Evolutionary conservation across 352 stramenopile genomes (phyloP), one percentile per base, ranked within the genome.

Genomic region (Labyrinthula sp.): DNA sequence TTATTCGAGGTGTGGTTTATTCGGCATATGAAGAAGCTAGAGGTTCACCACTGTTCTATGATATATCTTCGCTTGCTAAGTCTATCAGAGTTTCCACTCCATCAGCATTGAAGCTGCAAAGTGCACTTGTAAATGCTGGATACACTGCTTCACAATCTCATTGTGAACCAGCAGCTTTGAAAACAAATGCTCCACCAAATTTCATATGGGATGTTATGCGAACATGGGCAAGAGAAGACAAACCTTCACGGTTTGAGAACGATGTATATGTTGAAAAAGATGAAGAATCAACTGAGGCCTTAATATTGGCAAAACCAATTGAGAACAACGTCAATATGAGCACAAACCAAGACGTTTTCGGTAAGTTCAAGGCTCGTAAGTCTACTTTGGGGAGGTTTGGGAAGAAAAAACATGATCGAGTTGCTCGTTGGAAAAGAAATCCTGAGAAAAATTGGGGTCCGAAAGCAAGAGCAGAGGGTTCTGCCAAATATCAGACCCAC

Each of bases 181-280:
- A 99, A 67, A 99, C 90, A 1, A 82, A 90, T 61, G 90, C 90
- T 14, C 89, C 90, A 1, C 89, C 87, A 60, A 63, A 85, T 43
- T 76, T 97, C 3, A 67, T 99, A 36, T 98, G 87, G 83, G 89
- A 97, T 63, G 79, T 97, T 45, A 79, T 97, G 66, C 68, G 85
- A 50, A 81, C 71, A 48, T 96, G 30, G 30, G 43, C 43, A 12
- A 45, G 31, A 17, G 34, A 50, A n/a, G 31, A 28, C 8, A 47
- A 40, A 10, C 40, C 40, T 20, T 15, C 28, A 6, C 12, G 39
- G 9, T 10, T 4, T 12, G 33, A 35, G 20, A 18, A 52, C 21
- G 4, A n/a, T n/a, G n/a, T n/a, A n/a, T n/a, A n/a, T n/a, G n/a
- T n/a, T n/a, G n/a, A n/a, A n/a, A n/a, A n/a, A n/a, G 17, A 8